Evolutionary conservation across 163 green algal species (phyloP).

Genomic region (Scenedesmus sp.): DNA sequence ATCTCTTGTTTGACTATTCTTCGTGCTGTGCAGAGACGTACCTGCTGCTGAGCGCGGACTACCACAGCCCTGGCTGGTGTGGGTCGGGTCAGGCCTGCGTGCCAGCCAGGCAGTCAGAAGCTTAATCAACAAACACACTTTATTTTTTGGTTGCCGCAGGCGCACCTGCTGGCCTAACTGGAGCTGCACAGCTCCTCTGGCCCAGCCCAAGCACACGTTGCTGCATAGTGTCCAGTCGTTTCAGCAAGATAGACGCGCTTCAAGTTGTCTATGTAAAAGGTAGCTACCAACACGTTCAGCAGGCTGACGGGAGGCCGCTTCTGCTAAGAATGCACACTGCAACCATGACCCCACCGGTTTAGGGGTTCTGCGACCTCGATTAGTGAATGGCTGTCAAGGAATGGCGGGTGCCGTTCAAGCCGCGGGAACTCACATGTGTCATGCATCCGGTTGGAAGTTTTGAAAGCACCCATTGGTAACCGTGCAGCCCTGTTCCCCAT

Average conservation of each 20-base stretch:
- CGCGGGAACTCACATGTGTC: neutral
- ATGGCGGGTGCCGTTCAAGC: neutral
- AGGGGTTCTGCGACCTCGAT: neutral
- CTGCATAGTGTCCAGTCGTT: conserved; percentile 9
- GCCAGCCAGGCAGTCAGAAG: neutral
- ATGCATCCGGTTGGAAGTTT: neutral
- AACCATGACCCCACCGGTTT: neutral
- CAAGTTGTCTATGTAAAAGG: neutral
- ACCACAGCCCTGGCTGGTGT: conserved; percentile 29
- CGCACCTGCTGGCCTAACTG: conserved; percentile 21
- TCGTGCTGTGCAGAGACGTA: neutral
- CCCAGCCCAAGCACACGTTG: conserved; percentile 27
- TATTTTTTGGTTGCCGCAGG: neutral
- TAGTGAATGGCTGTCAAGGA: neutral
- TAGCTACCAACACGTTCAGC: neutral
- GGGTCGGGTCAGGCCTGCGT: conserved; percentile 13
- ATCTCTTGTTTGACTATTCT: neutral
- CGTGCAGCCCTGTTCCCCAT: neutral
- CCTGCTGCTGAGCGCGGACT: conserved; percentile 46
- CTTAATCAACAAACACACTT: neutral
- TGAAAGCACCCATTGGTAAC: neutral
- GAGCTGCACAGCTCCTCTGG: conserved; percentile 25
- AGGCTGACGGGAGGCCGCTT: neutral
- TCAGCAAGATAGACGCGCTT: neutral
- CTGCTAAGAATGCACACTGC: neutral